These are phyloP conservation scores for Polytolypa hystricis DNA, from an alignment of 2,329 filamentous ascomycete genomes.

Conservation along the genomic window DNA sequence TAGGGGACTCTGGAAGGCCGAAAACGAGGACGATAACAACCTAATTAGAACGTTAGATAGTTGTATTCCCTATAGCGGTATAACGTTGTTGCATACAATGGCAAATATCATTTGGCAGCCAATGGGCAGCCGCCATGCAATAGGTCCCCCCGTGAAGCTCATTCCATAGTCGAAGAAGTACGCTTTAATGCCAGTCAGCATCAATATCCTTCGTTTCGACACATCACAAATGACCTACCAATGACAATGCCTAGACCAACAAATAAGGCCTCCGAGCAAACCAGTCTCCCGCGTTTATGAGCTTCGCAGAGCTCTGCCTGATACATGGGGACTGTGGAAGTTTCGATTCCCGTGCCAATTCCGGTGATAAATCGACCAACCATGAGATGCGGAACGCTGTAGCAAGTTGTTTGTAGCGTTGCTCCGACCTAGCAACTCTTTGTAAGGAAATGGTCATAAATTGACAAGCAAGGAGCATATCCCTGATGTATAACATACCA, in stretches of 20 bases:
- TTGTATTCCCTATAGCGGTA: background rate
- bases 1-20: slow-evolving; percentile 36
- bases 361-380: slow-evolving; percentile 40
- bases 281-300: slow-evolving; percentile 32
- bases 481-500: slow-evolving; percentile 13
- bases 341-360: slow-evolving; percentile 39
- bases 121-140: slow-evolving; percentile 38
- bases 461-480: too few species aligned
- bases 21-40: slow-evolving; percentile 20
- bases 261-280: slow-evolving; percentile 32
- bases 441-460: background rate
- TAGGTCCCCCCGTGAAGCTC: slow-evolving; percentile 28
- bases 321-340: slow-evolving; percentile 29
- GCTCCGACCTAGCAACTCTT: slow-evolving; percentile 20
- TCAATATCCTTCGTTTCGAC: too few species aligned
- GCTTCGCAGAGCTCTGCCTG: slow-evolving; percentile 37
- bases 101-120: slow-evolving; percentile 37
- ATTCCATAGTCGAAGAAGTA: slow-evolving; percentile 23
- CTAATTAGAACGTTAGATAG: background rate
- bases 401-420: slow-evolving; percentile 25
- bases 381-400: slow-evolving; percentile 22
- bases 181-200: too few species aligned
- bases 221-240: slow-evolving; percentile 8
- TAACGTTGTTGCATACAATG: slow-evolving; percentile 14
- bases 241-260: slow-evolving; percentile 29